phyloP scores from a whole-genome alignment of 345 rosid species.

The Eucalyptus pauciflora region DNA sequence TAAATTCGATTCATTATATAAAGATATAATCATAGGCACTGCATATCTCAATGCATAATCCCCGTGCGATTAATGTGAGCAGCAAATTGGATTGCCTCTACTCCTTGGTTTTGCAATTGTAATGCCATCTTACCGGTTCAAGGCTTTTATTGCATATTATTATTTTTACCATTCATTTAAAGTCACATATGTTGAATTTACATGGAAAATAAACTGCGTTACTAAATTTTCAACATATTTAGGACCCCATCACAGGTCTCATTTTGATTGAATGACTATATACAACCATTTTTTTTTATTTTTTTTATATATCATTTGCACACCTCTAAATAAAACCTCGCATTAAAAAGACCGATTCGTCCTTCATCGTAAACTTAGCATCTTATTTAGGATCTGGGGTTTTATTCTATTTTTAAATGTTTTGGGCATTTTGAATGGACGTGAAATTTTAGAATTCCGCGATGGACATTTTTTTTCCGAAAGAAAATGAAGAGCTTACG shows the following conservation, averaged over 20 bases:
- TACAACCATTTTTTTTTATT: fast-evolving
- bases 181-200: neutral
- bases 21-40: neutral
- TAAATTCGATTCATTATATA: neutral
- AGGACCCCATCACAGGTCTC: fast-evolving
- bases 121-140: fast-evolving
- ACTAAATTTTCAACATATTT: too few species aligned
- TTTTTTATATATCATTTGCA: neutral
- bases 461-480: neutral
- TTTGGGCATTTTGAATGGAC: neutral
- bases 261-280: neutral
- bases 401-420: too few species aligned
- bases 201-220: fast-evolving
- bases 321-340: neutral
- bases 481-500: neutral
- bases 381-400: neutral
- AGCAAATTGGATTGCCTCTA: neutral
- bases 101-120: neutral
- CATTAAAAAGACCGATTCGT: neutral
- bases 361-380: neutral
- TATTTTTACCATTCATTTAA: neutral
- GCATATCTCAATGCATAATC: neutral
- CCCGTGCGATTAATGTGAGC: fast-evolving
- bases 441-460: neutral
- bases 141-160: fast-evolving